Evolutionary conservation across 345 rosid species (phyloP).

Genomic region (Populus simonii): DNA sequence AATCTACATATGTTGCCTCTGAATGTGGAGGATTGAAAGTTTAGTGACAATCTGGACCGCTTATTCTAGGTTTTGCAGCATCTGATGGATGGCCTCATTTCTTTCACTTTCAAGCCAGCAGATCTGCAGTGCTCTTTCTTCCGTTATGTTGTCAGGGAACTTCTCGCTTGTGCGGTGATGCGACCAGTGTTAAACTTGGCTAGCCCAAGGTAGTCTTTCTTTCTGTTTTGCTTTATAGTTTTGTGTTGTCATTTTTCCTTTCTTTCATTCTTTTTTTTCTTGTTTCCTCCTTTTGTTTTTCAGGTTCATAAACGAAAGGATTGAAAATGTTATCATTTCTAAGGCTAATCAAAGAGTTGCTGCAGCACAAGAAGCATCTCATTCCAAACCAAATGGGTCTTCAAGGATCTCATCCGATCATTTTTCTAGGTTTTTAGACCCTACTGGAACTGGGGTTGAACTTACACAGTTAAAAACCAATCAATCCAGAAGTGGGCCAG

Average conservation of each 20-base stretch:
- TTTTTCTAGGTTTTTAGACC: conserved; percentile 69
- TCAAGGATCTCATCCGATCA: conserved; percentile 61
- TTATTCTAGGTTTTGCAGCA: conserved; percentile 81
- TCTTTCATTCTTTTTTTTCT: conserved; percentile 13
- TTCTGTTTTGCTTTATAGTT: conserved; percentile 5
- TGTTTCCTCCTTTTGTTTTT: conserved; percentile 13
- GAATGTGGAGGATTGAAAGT: background rate
- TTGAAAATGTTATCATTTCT: conserved; percentile 65
- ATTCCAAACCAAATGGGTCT: conserved; percentile 52
- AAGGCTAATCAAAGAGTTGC: conserved; percentile 52
- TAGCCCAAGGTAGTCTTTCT: conserved; percentile 63
- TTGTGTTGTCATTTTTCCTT: background rate
- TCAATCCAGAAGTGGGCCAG: conserved; percentile 36
- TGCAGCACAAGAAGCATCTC: conserved; percentile 52
- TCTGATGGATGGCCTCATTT: conserved; percentile 76
- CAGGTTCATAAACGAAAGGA: conserved; percentile 94
- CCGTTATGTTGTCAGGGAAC: conserved; percentile 73
- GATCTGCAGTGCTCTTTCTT: conserved; percentile 86
- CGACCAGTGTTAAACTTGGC: conserved; percentile 90
- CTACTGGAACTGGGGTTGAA: conserved; percentile 86
- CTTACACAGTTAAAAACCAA: conserved; percentile 75
- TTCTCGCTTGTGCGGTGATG: conserved; percentile 92
- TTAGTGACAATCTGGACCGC: conserved; percentile 14
- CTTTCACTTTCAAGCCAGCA: conserved; percentile 74
- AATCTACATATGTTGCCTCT: background rate